Percentiles rank a stretch among this genome's conserved stretches.
Conservation (phyloP, 176 grass and related monocot genomes). For the Lolium multiflorum region DNA sequence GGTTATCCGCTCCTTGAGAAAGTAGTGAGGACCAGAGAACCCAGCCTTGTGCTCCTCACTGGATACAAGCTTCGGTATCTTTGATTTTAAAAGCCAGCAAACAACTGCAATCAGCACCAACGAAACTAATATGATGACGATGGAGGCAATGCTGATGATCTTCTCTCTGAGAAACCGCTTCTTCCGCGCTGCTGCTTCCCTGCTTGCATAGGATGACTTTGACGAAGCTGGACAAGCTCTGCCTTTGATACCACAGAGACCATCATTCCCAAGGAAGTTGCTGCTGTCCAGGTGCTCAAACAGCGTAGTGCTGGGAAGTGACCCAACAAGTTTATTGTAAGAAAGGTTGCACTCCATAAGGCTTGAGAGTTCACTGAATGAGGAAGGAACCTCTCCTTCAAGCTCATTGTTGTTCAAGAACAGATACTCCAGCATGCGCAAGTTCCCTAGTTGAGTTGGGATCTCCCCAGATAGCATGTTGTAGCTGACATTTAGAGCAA, state of each 20-base stretch:
- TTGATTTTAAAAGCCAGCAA: slow-evolving; percentile 83
- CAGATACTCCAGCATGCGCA: slow-evolving; percentile 78
- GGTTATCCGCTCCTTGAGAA: slow-evolving; percentile 70
- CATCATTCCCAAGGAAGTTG: slow-evolving; percentile 88
- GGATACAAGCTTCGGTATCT: slow-evolving; percentile 58
- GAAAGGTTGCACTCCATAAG: slow-evolving; percentile 93
- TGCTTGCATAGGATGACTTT: slow-evolving; percentile 45
- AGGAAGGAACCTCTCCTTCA: slow-evolving; percentile 74
- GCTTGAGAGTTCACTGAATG: slow-evolving; percentile 76
- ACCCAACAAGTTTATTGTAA: slow-evolving; percentile 83
- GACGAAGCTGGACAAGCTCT: slow-evolving; percentile 58
- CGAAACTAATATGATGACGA: slow-evolving; percentile 68
- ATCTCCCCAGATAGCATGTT: slow-evolving; percentile 88
- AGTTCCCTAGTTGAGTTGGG: slow-evolving; percentile 75
- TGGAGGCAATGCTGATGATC: slow-evolving; percentile 72
- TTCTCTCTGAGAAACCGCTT: slow-evolving; percentile 69
- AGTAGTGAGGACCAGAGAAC: slow-evolving; percentile 71
- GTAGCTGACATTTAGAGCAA: slow-evolving; percentile 90
- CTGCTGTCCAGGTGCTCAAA: slow-evolving; percentile 80
- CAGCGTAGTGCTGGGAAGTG: slow-evolving; percentile 65
- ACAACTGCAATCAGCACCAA: slow-evolving; percentile 79
- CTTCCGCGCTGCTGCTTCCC: slow-evolving; percentile 41
- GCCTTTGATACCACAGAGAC: slow-evolving; percentile 72
- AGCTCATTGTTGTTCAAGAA: slow-evolving; percentile 95
- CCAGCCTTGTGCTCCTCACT: slow-evolving; percentile 57